Percentiles rank a stretch among this genome's conserved stretches.
phyloP scores from a whole-genome alignment of 805 yeast species.

The Torulaspora indica region DNA sequence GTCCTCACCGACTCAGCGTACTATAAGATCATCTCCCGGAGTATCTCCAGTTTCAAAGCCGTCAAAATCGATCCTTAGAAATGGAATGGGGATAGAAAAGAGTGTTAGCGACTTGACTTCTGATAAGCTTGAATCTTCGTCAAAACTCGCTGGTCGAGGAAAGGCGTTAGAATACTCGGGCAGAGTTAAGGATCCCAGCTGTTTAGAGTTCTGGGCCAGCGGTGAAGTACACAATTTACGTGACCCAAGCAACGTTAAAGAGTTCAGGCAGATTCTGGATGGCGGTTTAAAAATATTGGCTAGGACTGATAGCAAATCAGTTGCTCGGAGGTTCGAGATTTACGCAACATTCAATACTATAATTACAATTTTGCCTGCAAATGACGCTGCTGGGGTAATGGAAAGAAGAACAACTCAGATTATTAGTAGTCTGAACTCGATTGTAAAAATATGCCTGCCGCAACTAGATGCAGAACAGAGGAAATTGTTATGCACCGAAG shows the following conservation, averaged over 20 bases:
- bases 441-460: constrained; percentile 15
- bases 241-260: constrained; percentile 19
- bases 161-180: not conserved
- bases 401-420: constrained; percentile 21
- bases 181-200: constrained; percentile 10
- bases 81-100: constrained; percentile 6
- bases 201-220: constrained; percentile 25
- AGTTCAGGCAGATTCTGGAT: constrained; percentile 22
- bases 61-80: constrained; percentile 30
- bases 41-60: constrained; percentile 20
- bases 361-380: constrained; percentile 16
- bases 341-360: constrained; percentile 35
- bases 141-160: constrained; percentile 3
- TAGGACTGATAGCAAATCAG: not conserved
- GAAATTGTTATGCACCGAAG: constrained; percentile 12
- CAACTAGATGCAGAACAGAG: constrained; percentile 20
- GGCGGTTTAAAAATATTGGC: constrained; percentile 28
- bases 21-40: constrained; percentile 22
- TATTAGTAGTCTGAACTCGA: constrained; percentile 16
- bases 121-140: not conserved
- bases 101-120: constrained; percentile 2
- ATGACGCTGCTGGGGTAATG: constrained; percentile 7
- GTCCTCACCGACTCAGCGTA: constrained; percentile 23
- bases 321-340: constrained; percentile 26
- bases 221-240: constrained; percentile 31